A percentile compares a stretch with the other conserved stretches of the same genome.
phyloP scores from a whole-genome alignment of 768 basidiomycete genomes.

The Russula emetica region DNA sequence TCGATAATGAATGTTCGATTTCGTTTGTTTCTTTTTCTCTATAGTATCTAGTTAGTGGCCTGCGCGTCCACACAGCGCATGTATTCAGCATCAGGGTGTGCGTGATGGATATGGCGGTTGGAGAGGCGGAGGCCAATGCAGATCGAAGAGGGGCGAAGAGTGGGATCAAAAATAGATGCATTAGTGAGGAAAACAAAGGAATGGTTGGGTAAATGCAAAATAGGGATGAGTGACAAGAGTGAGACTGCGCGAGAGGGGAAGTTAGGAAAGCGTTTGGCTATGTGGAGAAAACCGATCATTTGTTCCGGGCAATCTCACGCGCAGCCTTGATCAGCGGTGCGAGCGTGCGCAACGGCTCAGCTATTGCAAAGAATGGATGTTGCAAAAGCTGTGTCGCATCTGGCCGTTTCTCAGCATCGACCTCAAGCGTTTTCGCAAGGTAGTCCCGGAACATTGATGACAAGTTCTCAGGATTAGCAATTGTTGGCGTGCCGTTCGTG shows the following conservation, averaged over 20 bases:
- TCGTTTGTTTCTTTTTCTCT: conserved; percentile 16
- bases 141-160: conserved; percentile 5
- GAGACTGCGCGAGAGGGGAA: background rate
- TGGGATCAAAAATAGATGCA: conserved; percentile 1
- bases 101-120: conserved; percentile 1
- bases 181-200: conserved; percentile 16
- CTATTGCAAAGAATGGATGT: conserved; percentile 86
- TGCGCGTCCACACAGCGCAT: background rate
- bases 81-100: conserved; percentile 9
- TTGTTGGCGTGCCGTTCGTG: conserved; percentile 94
- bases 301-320: conserved; percentile 65
- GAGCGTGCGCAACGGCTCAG: conserved; percentile 81
- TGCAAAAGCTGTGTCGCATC: conserved; percentile 75
- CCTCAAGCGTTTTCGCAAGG: conserved; percentile 81
- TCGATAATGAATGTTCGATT: conserved; percentile 14
- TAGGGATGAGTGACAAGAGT: conserved; percentile 16
- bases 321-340: conserved; percentile 91
- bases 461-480: conserved; percentile 81
- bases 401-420: conserved; percentile 92
- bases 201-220: conserved; percentile 11
- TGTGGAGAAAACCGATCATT: conserved; percentile 8
- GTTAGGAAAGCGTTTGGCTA: background rate
- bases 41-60: conserved; percentile 23
- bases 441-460: conserved; percentile 85
- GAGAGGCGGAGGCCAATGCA: conserved; percentile 12